Conservation (phyloP, 108 stramenopile genomes). For the Pseudonitzschia multiseries region DNA sequence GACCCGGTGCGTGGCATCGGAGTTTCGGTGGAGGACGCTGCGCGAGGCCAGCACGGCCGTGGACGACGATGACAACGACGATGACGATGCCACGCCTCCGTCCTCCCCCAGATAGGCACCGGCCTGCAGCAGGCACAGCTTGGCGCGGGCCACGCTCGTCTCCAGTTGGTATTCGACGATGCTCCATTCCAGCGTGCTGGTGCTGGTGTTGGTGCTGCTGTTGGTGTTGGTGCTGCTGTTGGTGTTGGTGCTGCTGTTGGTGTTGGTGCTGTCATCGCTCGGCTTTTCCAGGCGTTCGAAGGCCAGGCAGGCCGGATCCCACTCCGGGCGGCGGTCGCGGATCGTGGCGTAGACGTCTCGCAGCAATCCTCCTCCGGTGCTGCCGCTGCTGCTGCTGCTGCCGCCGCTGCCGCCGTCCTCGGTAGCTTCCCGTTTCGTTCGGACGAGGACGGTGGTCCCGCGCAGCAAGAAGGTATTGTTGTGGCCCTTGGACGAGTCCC, state of each 20-base stretch:
- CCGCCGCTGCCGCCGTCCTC: no score
- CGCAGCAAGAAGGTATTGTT: not conserved
- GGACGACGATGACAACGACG: not conserved
- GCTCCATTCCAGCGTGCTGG: constrained; percentile 14
- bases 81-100: not conserved
- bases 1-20: not conserved
- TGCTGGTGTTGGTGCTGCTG: not conserved
- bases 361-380: not conserved
- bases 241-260: not conserved
- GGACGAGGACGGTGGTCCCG: not conserved
- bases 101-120: not conserved
- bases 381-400: no score
- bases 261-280: not conserved
- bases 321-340: constrained; percentile 4
- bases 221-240: not conserved
- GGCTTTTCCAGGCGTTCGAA: not conserved
- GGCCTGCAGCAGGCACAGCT: constrained; percentile 3
- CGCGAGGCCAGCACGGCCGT: constrained; percentile 14
- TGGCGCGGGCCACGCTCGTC: not conserved
- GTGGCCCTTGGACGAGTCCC: not conserved
- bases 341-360: constrained; percentile 7
- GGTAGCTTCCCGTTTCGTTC: not conserved
- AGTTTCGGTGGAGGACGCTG: constrained; percentile 3
- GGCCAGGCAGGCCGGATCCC: constrained; percentile 8
- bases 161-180: constrained; percentile 16